Evolutionary conservation across 73 alveolate genomes (phyloP), one percentile per base, ranked within the genome.

Genomic region (Paramecium sonneborni): DNA sequence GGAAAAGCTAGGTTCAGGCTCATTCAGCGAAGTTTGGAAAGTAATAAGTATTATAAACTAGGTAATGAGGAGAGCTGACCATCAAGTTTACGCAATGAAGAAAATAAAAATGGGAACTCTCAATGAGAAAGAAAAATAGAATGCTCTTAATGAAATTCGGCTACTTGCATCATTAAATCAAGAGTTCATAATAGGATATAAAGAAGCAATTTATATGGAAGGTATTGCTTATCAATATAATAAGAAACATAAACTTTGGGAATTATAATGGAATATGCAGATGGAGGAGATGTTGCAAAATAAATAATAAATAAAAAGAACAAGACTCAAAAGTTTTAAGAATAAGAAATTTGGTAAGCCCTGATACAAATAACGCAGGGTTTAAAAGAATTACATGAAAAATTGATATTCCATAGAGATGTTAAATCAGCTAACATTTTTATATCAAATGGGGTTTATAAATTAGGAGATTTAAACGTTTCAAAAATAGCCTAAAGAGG

Each of bases 401-500:
- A 92, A 74, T 92, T 94, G 72, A 95, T 97, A 14, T 88, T 97
- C 79, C 99, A 97, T 88, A 84, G 99, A 46, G 99, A 97, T 92
- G 86, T 97, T 46, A 97, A 97, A 85, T 93, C 98, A 39, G 99
- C 99, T 6, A 97, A 97, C 93, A 95, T 97, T 46, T 97, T 97
- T 86, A 94, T 95, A 18, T 95, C 90, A 85, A 91, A 92, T 70
- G 98, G 97, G 24, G 74, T 82, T 9, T 94, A 93, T 69, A 96
- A 96, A 85, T 58, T 97, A 35, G 99, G 99, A n/a, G 99, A 97
- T 90, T 86, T 97, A 76, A 97, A 97, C 70, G 99, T 97, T 21
- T 93, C 97, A 41, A 97, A 96, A 62, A 93, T 96, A 5, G 88
- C 98, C 1, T 41, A 97, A 93, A 92, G 90, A 94, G 99, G 99